Conservation (phyloP, 164 flowering plant genomes). For the Aristolochia contorta region DNA sequence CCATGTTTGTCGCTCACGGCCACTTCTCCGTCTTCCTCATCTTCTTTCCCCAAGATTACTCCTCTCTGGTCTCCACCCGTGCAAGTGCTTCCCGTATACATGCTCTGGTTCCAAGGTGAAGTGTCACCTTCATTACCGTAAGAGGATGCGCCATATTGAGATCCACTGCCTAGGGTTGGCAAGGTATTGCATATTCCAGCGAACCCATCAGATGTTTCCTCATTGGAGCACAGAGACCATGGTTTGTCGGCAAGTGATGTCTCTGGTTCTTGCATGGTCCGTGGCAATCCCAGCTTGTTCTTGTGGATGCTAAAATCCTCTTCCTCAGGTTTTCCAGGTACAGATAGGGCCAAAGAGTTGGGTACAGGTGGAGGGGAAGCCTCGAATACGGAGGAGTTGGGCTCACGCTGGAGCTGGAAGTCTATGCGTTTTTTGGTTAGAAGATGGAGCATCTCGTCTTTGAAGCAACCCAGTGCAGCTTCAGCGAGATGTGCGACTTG, state of each 20-base stretch:
- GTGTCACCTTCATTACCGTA: constrained; percentile 46
- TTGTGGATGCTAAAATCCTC: constrained; percentile 56
- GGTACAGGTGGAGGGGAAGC: constrained; percentile 6
- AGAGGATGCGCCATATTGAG: constrained; percentile 40
- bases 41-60: constrained; percentile 28
- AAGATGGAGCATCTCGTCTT: constrained; percentile 97
- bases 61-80: constrained; percentile 50
- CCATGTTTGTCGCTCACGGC: constrained; percentile 38
- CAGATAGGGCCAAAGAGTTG: constrained; percentile 15
- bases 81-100: constrained; percentile 72
- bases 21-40: constrained; percentile 46
- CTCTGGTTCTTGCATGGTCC: constrained; percentile 60
- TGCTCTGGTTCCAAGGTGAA: constrained; percentile 79
- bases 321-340: constrained; percentile 25
- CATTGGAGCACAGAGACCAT: constrained; percentile 32
- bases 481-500: constrained; percentile 92
- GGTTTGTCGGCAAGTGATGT: constrained; percentile 29
- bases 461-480: constrained; percentile 96
- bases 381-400: constrained; percentile 10
- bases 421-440: constrained; percentile 78
- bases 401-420: constrained; percentile 49
- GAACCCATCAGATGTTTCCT: constrained; percentile 27
- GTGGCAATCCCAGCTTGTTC: constrained; percentile 62
- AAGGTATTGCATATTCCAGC: constrained; percentile 29
- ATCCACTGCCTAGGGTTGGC: constrained; percentile 29